Percentiles rank a stretch among this genome's conserved stretches.
Evolutionary conservation across 139 green algal genomes (phyloP).

Genomic region (Nannochloris sp.): DNA sequence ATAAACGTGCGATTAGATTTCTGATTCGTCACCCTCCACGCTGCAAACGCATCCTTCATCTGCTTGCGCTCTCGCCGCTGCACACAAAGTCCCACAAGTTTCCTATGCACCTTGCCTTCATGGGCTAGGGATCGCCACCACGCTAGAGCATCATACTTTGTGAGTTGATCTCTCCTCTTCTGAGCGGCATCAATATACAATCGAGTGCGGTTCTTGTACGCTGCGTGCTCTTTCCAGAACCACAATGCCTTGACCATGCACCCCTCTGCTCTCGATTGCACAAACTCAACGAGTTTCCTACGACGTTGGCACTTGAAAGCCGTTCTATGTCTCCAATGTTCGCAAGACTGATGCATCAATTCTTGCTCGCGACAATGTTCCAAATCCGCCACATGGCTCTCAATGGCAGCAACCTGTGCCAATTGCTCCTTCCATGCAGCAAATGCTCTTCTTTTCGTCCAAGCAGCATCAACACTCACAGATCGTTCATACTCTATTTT

Average conservation of each 20-base stretch:
- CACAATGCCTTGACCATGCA: conserved; percentile 1
- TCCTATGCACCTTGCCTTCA: conserved; percentile 2
- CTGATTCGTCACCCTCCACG: not conserved
- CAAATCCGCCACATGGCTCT: too few relatives aligned
- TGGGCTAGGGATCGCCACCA: not conserved
- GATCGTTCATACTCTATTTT: not conserved
- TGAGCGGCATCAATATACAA: not conserved
- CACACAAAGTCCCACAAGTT: not conserved
- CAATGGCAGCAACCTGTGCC: too few relatives aligned
- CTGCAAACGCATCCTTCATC: not conserved
- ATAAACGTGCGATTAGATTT: not conserved
- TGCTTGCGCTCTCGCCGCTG: not conserved
- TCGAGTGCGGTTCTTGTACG: not conserved
- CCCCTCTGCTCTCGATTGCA: not conserved
- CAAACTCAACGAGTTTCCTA: not conserved
- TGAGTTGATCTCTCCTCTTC: not conserved
- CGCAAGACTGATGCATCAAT: not conserved
- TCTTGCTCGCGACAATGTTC: too few relatives aligned
- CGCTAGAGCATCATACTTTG: not conserved
- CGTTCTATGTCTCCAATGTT: not conserved
- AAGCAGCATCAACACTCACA: not conserved
- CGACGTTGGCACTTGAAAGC: not conserved
- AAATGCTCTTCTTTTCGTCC: too few relatives aligned
- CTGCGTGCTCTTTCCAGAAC: conserved; percentile 2
- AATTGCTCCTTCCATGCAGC: too few relatives aligned